Evolutionary conservation across 805 yeast species (phyloP).

Genomic region (Candida suzukii): DNA sequence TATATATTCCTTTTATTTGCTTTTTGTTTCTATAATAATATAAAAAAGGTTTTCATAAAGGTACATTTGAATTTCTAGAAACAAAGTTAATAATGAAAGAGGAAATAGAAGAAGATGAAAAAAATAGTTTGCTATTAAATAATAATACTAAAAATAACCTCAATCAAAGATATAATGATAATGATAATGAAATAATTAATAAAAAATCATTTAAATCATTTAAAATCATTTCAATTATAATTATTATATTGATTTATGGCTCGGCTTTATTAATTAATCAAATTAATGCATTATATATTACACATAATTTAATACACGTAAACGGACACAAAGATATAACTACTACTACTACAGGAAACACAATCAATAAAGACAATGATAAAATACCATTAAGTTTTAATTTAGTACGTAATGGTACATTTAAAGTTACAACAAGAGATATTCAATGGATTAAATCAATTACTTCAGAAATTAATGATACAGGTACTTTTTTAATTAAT

Average conservation of each 20-base stretch:
- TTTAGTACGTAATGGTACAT: conserved; percentile 47
- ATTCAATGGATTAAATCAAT: conserved; percentile 67
- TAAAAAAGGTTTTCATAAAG: no score
- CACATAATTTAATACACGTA: not conserved
- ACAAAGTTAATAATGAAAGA: no score
- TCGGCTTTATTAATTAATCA: conserved; percentile 16
- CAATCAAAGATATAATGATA: no score
- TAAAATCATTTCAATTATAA: not conserved
- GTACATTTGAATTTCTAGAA: no score
- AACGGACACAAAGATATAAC: not conserved
- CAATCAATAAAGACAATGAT: not conserved
- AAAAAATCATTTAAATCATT: no score
- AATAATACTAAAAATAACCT: no score
- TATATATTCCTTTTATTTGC: no score
- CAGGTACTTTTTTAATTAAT: conserved; percentile 58
- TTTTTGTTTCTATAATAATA: no score
- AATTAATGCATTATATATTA: conserved; percentile 9
- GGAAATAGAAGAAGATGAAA: no score
- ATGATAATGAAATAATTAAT: no score
- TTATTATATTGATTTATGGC: conserved; percentile 13
- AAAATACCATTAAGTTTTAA: conserved; percentile 31
- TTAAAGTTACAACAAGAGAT: conserved; percentile 42
- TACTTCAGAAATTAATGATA: conserved; percentile 42
- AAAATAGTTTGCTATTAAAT: no score
- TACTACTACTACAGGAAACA: not conserved